phyloP scores from a whole-genome alignment of 345 rosid genomes.

The Euphorbia tirucalli region DNA sequence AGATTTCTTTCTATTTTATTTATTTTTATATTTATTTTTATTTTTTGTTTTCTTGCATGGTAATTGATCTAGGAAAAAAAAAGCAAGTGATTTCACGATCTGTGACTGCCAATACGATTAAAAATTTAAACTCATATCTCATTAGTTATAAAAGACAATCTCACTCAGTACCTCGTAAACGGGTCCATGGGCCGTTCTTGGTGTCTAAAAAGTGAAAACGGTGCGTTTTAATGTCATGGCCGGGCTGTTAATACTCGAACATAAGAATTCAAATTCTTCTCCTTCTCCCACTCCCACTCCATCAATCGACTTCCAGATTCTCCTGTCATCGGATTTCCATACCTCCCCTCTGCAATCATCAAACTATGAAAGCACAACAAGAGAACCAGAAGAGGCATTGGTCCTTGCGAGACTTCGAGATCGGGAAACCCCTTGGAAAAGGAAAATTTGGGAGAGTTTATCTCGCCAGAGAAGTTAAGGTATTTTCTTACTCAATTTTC shows the following conservation, averaged over 20 bases:
- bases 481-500: conserved; percentile 5
- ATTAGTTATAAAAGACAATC: too few species aligned
- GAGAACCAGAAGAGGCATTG: conserved; percentile 35
- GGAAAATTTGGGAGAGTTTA: conserved; percentile 94
- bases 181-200: too few species aligned
- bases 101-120: too few species aligned
- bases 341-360: background rate
- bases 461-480: conserved; percentile 81
- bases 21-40: too few species aligned
- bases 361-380: conserved; percentile 1
- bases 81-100: too few species aligned
- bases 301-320: background rate
- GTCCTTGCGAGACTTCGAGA: conserved; percentile 76
- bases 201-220: background rate
- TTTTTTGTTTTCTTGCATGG: too few species aligned
- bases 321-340: background rate
- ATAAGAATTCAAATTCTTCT: background rate
- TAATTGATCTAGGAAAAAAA: too few species aligned
- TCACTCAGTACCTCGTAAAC: too few species aligned
- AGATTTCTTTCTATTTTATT: too few species aligned
- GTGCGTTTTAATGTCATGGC: background rate
- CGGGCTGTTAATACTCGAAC: background rate
- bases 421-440: conserved; percentile 83
- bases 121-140: too few species aligned
- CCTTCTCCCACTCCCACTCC: background rate